Base-by-base conservation (phyloP, 2,329 filamentous ascomycete species). In the Pyrenochaeta sp. region DNA sequence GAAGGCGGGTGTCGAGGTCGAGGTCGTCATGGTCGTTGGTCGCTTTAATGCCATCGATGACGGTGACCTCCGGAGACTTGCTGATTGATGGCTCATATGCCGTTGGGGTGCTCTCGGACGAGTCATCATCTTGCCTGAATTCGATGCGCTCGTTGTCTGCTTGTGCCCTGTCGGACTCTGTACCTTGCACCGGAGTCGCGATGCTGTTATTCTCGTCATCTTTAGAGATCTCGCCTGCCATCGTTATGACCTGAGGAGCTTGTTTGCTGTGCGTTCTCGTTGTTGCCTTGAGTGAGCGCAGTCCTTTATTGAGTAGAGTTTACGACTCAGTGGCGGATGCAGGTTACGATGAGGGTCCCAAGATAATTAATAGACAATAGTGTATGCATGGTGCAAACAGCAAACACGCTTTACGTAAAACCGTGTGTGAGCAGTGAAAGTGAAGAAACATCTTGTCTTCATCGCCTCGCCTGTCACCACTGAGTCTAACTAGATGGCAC, bases 401-500 rank as follows among this genome's bases (percentile, higher is more conserved):
- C 8, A 15, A 19, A 39, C 13, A 30, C 36, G 36, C 36, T n/a
- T 39, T n/a, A 39, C 36, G 36, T 39, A 39, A 39, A 19, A 39
- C 36, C n/a, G 36, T 19, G 36, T 39, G 36, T 39, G 36, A 39
- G 36, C 15, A 19, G 15, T 39, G 36, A 39, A 39, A 19, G 13
- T 5, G 13, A 39, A n/a, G 36, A 39, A 39, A 39, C 13, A 19
- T 19, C 36, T 39, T 39, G 9, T 9, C 28, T 30, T 30, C 9
- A 30, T 30, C 28, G 28, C 28, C 28, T 30, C 28, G 5, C 28
- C 9, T 30, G 28, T 9, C 34, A 39, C 19, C n/a, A 24, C 5
- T 36, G 12, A 24, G 6, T 46, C 30, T 22, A 32, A 8, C 40
- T 28, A 50, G 27, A 32, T 49, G 59, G 56, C 34, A 59, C 76